Evolutionary conservation across 164 flowering plant species (phyloP), one percentile per base, ranked within the genome.

Genomic region (Kingdonia uniflora): DNA sequence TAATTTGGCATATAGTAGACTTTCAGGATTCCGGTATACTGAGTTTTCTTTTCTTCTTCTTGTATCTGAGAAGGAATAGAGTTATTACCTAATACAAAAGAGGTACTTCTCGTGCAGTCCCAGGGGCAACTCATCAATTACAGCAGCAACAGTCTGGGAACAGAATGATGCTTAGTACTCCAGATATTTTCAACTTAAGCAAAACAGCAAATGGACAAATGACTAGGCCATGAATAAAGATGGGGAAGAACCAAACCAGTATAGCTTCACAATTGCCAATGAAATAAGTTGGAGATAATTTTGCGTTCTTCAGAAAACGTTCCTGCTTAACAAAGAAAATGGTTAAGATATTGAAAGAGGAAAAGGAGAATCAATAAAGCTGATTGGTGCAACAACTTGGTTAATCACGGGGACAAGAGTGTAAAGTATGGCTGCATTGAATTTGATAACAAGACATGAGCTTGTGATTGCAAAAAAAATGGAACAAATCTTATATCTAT

Each of bases 111-210:
- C 94, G 25, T 78, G 82, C 79, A 92, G 62, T 35, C 63, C 62
- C 24, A 92, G 81, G 29, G 96, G 95, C 56, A 92, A 56, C 59
- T 81, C 78, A 67, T 92, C 98, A 65, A 92, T 59, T 40, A 87
- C 69, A 42, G 85, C 82, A 42, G 96, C 98, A 54, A 80, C 88
- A 78, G 79, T 85, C 98, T 92, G 86, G 56, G 48, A 45, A 38
- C n/a, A 54, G 15, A 22, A 8, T 8, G 35, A 29, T 29, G n/a
- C 35, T 29, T 29, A 29, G 8, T 29, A 3, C 35, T 29, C 4
- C 48, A 11, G 11, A 19, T 11, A 44, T 1, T 44, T 44, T 44
- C 48, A 7, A 11, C 19, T 44, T 44, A 11, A 17, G 10, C 20
- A 16, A 44, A 44, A 44, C 11, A 17, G 10, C 10, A 12, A 6